A percentile compares a stretch with the other conserved stretches of the same genome.
Conservation (phyloP, 768 basidiomycete genomes). For the Chlorophyllum brunneum region DNA sequence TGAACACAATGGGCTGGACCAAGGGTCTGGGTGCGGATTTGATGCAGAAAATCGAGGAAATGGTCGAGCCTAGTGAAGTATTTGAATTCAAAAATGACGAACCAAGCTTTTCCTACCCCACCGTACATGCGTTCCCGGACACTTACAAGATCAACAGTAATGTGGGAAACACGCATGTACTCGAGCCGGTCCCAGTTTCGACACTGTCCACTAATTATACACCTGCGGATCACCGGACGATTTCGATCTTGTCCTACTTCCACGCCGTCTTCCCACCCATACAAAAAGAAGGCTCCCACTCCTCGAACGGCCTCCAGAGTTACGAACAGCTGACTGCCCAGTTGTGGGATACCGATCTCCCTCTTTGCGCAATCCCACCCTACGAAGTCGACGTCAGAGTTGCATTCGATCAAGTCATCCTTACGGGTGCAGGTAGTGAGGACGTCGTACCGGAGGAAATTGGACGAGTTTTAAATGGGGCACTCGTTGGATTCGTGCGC, state of each 20-base stretch:
- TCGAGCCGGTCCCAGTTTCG: conserved; percentile 44
- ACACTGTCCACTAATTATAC: too few species aligned
- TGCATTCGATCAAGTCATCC: conserved; percentile 60
- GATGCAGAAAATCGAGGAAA: conserved; percentile 61
- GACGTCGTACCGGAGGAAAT: conserved; percentile 75
- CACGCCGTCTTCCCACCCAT: conserved; percentile 26
- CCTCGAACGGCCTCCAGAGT: conserved; percentile 19
- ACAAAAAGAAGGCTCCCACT: conserved; percentile 9
- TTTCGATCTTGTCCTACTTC: conserved; percentile 75
- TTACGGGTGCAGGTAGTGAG: conserved; percentile 73
- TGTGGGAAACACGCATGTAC: conserved; percentile 26
- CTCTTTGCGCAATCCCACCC: conserved; percentile 66
- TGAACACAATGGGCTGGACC: conserved; percentile 97
- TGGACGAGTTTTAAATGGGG: conserved; percentile 69
- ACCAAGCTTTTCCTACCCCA: not conserved
- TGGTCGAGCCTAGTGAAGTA: conserved; percentile 55
- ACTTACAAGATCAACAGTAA: not conserved
- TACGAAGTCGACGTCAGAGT: conserved; percentile 61
- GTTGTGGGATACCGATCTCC: conserved; percentile 63
- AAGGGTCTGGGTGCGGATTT: conserved; percentile 91
- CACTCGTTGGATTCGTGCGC: conserved; percentile 70
- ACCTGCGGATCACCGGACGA: conserved; percentile 66
- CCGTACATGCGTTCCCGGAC: not conserved
- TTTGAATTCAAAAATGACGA: conserved; percentile 43
- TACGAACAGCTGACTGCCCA: conserved; percentile 32